Evolutionary conservation across 345 rosid genomes (phyloP).

Genomic region (Eutrema heterophyllum): DNA sequence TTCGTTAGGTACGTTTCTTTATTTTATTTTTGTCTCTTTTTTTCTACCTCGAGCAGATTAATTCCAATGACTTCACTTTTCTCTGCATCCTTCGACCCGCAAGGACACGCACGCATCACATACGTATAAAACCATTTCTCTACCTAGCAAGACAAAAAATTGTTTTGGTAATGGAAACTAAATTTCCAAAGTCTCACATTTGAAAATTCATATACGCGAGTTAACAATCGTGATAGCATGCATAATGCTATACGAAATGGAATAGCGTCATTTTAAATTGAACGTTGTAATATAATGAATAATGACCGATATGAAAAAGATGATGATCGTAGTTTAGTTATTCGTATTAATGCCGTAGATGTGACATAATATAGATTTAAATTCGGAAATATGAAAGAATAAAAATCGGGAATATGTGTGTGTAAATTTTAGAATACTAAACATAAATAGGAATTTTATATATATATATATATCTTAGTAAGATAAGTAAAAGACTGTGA

Average conservation of each 20-base stretch:
- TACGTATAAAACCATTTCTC: neutral
- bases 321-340: neutral
- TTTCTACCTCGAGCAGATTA: neutral
- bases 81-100: slow-evolving; percentile 4
- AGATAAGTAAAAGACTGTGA: neutral
- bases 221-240: neutral
- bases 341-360: neutral
- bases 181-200: neutral
- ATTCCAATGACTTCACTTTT: slow-evolving; percentile 15
- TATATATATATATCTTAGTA: neutral
- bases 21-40: neutral
- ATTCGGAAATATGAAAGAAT: neutral
- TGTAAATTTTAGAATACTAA: neutral
- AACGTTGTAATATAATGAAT: neutral
- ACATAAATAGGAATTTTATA: neutral
- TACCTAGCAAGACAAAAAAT: neutral
- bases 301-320: neutral
- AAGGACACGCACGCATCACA: slow-evolving; percentile 12
- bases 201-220: neutral
- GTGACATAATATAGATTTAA: neutral
- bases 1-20: slow-evolving; percentile 23
- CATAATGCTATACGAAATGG: neutral
- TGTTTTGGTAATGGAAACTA: neutral
- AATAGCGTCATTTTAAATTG: too few relatives aligned
- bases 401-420: neutral